Base-by-base conservation (phyloP, 1,284 basidiomycete genomes). In the Ganoderma meredithae region DNA sequence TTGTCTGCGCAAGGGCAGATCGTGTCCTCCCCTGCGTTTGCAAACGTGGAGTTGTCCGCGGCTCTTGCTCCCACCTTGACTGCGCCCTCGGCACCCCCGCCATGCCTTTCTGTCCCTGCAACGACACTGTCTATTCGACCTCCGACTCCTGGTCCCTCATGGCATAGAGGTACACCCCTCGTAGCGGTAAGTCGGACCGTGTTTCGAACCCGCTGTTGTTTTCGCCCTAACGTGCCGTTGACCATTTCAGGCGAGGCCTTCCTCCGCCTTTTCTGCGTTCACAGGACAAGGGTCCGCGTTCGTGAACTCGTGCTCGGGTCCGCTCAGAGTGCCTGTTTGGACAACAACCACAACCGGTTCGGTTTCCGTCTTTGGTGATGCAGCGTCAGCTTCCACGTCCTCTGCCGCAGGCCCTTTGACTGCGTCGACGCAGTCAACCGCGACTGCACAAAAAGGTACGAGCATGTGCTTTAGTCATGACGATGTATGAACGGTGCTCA, bases 261-360 rank as follows among this genome's bases (percentile, higher is more conserved):
- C 76, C 2, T 44, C 69, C 31, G 77, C 76, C 9, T 77, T 79
- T 61, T 49, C 71, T 4, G 75, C 75, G 6, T 78, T 78, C 59
- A 71, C 72, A 17, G 67, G 66, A 47, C 60, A 60, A 31, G 15
- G 65, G 1, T 71, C 70, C 17, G 64, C 73, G 31, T 76, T 74
- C 63, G 63, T 66, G 41, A 59, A 27, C 39, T 60, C 65, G 1
- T 56, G 53, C 1, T 41, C 40, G 6, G 17, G 43, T 7, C 36
- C 69, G 7, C 60, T 31, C 12, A 53, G 52, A 7, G 13, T 43
- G 8, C 69, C 71, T 8, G 63, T 62, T 6, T 72, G 69, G 71
- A 69, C 71, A 27, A 53, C 65, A 25, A 43, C 40, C 19, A 17
- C 39, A 33, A 31, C 5, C 59, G 41, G n/a, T 10, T 25, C 58